Conservation (phyloP, 306 rosid genomes). For the Cicer cuneatum region DNA sequence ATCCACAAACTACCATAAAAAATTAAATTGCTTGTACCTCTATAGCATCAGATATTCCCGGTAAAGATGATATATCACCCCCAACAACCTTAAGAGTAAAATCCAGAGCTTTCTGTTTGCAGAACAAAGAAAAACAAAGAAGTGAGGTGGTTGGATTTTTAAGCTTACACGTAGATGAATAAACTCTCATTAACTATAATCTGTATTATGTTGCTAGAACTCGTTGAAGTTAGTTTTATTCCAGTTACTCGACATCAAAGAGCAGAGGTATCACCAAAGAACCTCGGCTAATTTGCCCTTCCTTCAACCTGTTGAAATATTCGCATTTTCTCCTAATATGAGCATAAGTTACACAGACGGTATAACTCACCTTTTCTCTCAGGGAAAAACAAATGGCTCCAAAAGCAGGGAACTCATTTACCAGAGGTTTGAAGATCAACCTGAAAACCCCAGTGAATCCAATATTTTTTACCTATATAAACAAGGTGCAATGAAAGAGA, state of each 20-base stretch:
- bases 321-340: background rate
- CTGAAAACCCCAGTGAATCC: conserved; percentile 99
- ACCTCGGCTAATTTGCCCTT: conserved; percentile 25
- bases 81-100: conserved; percentile 86
- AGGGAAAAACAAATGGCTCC: conserved; percentile 88
- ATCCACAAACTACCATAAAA: conserved; percentile 9
- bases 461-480: conserved; percentile 88
- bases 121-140: conserved; percentile 35
- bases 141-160: conserved; percentile 19
- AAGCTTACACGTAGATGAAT: conserved; percentile 19
- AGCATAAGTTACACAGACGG: conserved; percentile 28
- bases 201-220: conserved; percentile 14
- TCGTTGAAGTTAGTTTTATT: conserved; percentile 6
- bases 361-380: conserved; percentile 69
- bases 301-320: conserved; percentile 21
- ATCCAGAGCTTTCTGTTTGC: conserved; percentile 82
- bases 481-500: conserved; percentile 53
- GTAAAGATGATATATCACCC: conserved; percentile 79
- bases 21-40: conserved; percentile 63
- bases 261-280: conserved; percentile 3
- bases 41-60: conserved; percentile 83
- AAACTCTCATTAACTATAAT: conserved; percentile 11
- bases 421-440: conserved; percentile 94
- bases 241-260: conserved; percentile 29
- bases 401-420: conserved; percentile 81